Evolutionary conservation across 2,329 filamentous ascomycete species (phyloP), one percentile per base, ranked within the genome.

Genomic region (Aquanectria penicillioides): DNA sequence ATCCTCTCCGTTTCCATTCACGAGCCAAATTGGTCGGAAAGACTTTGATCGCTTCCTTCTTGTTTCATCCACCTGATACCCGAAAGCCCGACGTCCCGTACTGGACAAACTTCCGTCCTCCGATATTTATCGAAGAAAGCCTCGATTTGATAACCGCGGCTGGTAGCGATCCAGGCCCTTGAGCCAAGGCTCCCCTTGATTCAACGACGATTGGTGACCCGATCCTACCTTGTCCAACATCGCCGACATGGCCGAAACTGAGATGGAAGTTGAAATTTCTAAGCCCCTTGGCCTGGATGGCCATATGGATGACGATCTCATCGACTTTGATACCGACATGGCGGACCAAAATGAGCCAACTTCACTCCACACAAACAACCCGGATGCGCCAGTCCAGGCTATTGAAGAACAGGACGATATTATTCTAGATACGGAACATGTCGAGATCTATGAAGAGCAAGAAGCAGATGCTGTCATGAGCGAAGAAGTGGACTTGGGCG

Each of bases 321-420:
- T 78, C 46, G 72, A 76, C 54, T 78, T 76, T 34, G 76, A 78
- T 25, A 75, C 71, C 48, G 76, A 77, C 36, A 71, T 71, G 62
- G 57, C 62, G 13, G 67, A 70, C 31, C 57, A 66, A 15, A 55
- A 59, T 6, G 64, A 66, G 7, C 46, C 66, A 48, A 53, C 59
- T 47, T 54, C 47, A 10, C 20, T 43, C 4, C 49, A 48, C 9
- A 12, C 13, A 33, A 51, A 29, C 7, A 18, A 59, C 10, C 9
- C n/a, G 10, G 38, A 37, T 5, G 29, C 63, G 38, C 48, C 51
- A 6, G 22, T 49, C 8, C 48, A 55, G 8, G 54, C 31, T 31
- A 40, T 43, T 26, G 43, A 54, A 37, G 36, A n/a, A 10, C 36
- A 44, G 13, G 69, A 62, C 3, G 63, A 62, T 55, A 65, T 69